Conservation (phyloP, 768 basidiomycete species). For the Mycena floridula region DNA sequence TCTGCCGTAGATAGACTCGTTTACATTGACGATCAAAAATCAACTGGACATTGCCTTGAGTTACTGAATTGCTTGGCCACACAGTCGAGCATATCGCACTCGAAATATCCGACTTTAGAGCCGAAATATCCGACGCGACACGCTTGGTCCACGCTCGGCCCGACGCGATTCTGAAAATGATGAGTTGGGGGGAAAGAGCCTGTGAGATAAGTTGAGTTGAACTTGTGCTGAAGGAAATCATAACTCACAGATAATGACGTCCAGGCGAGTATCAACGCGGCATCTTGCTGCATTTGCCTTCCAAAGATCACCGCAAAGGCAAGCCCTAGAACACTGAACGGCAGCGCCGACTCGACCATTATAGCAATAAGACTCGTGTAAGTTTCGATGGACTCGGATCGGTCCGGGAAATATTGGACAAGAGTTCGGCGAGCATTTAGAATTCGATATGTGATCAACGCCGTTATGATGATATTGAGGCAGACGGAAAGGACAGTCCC, state of each 20-base stretch:
- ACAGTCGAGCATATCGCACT: no score
- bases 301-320: constrained; percentile 20
- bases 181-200: constrained; percentile 7
- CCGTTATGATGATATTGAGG: constrained; percentile 23
- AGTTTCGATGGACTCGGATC: constrained; percentile 10
- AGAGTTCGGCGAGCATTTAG: constrained; percentile 15
- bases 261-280: constrained; percentile 19
- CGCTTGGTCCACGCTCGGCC: constrained; percentile 4
- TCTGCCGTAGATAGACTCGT: no score
- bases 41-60: no score
- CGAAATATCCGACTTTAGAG: no score
- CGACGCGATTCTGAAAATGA: constrained; percentile 4
- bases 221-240: no score
- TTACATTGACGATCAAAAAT: no score
- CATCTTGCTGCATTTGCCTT: constrained; percentile 10
- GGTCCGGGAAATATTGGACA: constrained; percentile 7
- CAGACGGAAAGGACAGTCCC: constrained; percentile 21
- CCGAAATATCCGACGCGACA: no score
- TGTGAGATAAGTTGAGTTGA: neutral
- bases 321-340: constrained; percentile 21
- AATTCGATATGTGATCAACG: constrained; percentile 22
- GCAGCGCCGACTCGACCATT: constrained; percentile 23
- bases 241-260: constrained; percentile 22
- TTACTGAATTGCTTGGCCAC: no score
- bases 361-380: constrained; percentile 22